Base-by-base conservation (phyloP, 345 rosid genomes). In the Durio zibethinus region DNA sequence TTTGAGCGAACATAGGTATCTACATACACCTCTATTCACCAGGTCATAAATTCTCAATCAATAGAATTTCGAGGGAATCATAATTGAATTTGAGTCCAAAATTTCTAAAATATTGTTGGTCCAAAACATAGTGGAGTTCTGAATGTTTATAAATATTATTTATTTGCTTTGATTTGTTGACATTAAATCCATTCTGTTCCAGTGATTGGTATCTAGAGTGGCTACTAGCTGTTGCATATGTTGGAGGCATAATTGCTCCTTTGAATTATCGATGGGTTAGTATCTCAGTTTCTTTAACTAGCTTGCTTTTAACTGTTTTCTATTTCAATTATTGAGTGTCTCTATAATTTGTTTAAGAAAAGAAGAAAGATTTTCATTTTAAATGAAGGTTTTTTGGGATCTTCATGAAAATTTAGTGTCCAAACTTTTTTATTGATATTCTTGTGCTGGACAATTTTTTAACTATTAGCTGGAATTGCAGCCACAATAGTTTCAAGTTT, bases 251-350 rank as follows among this genome's bases (percentile, higher is more conserved):
- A 60, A 82, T 83, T 33, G 94, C 97, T 79, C 97, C 97, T 78
- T 80, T 94, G 80, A 92, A 94, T 81, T 92, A 94, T 83, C 84
- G 97, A 89, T 92, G 97, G 97, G 97, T 94, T 43, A 84, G 97
- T 83, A 36, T 70, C 11, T 74, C 50, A 42, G 69, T 59, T 56
- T 21, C 36, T 36, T 57, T 57, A 36, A 38, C 65, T 20, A 21
- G 64, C 10, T 12, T 21, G 25, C n/a, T 20, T n/a, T 29, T 74
- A 23, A 3, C 0, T 67, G 64, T 36, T n/a, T 14, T 38, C 3
- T 73, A 4, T 20, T 73, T 25, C 7, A n/a, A 20, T 5, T 35
- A 21, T 53, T 7, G 43, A 54, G 21, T 23, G 12, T 73, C 31
- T 54, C 4, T 70, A 10, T 38, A 35, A 36, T 53, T 53, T 12